Base-by-base conservation (phyloP, 306 rosid species). In the Abrus precatorius region DNA sequence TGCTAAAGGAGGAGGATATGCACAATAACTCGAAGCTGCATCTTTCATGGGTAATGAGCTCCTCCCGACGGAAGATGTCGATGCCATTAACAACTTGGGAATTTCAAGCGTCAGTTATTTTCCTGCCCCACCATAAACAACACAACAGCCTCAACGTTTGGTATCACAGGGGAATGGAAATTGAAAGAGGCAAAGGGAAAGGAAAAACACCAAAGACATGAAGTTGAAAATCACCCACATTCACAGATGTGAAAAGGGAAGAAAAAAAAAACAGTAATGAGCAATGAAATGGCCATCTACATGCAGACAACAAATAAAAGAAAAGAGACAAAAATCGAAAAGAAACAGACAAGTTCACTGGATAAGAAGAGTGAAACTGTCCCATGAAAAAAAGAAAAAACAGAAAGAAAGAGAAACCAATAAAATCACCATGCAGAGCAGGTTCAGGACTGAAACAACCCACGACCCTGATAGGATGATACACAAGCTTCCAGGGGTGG, bases 1-100 rank as follows among this genome's bases (percentile, higher is more conserved):
- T 30, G 90, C 91, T 33, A 69, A 82, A 30, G 97, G 88, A 13
- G 83, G 38, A 62, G 99, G 99, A 78, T 95, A 95, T 2, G 33
- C 59, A 67, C 64, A 45, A 80, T 36, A 70, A 75, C 53, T 75
- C 3, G 84, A 67, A 65, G 82, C 56, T 54, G 82, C 80, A 63
- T 86, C 97, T 77, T 80, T 81, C 81, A 83, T 73, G 7, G 80
- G 71, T 55, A 89, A 41, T 43, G 88, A 86, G n/a, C 76, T 89
- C 76, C 68, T 84, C 50, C 83, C 78, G 55, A 28, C 86, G 84
- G 78, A 62, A 48, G 97, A 95, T 68, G 92, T 82, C 55, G 97
- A 88, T 65, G 92, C 92, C 97, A 92, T 95, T 82, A 61, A 61
- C 76, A 76, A 70, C 73, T 44, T 52, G 43, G n/a, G 74, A 59